Evolutionary conservation across 139 green algal genomes (phyloP).

Genomic region (Ulvella scutata): DNA sequence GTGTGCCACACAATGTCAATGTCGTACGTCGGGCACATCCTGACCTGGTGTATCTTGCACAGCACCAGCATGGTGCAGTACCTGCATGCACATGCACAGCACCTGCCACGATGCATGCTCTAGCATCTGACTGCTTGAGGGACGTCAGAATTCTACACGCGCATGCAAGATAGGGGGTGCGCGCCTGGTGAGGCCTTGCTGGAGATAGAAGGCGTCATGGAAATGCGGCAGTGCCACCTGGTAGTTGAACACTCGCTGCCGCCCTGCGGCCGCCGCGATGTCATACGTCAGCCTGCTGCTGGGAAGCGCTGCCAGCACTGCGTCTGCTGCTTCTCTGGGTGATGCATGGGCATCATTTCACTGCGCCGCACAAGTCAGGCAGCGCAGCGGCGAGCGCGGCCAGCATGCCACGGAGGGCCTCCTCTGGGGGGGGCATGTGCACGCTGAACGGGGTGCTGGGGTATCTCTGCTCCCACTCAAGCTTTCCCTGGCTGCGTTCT

Average conservation of each 20-base stretch:
- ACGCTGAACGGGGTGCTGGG: too few relatives aligned
- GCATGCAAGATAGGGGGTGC: neutral
- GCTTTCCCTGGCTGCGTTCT: too few relatives aligned
- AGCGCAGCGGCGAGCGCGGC: too few relatives aligned
- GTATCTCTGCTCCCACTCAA: too few relatives aligned
- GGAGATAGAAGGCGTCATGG: neutral
- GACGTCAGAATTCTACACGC: neutral
- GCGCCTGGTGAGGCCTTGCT: neutral
- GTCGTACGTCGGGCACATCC: conserved; percentile 12
- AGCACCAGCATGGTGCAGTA: neutral
- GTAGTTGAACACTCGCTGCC: conserved; percentile 2
- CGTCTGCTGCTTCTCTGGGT: neutral
- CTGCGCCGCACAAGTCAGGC: too few relatives aligned
- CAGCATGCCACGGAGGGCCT: too few relatives aligned
- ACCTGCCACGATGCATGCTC: neutral
- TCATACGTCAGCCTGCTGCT: neutral
- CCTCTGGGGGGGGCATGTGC: too few relatives aligned
- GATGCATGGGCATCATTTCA: too few relatives aligned
- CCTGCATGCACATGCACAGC: neutral
- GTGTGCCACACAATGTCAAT: conserved; percentile 15
- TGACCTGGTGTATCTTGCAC: neutral
- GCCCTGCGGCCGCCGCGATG: neutral
- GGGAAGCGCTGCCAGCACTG: neutral
- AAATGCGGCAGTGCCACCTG: conserved; percentile 3
- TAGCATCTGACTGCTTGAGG: neutral